A percentile compares a stretch with the other conserved stretches of the same genome.
Conservation (phyloP, 352 stramenopile species). For the Phytophthora nicotianae region DNA sequence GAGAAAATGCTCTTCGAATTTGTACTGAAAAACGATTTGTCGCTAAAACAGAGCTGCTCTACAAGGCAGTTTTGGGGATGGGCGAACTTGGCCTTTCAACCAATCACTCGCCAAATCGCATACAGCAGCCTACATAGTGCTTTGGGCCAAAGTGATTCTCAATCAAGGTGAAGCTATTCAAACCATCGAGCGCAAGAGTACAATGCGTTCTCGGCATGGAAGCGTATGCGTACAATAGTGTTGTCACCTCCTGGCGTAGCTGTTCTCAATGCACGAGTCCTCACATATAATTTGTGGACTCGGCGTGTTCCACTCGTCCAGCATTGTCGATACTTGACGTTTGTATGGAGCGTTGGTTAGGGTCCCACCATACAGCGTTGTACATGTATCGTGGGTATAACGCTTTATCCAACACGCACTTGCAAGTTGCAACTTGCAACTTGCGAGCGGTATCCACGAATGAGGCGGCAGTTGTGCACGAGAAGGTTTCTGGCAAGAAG, state of each 20-base stretch:
- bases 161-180: no score
- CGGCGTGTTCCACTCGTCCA: constrained; percentile 2
- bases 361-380: neutral
- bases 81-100: constrained; percentile 1
- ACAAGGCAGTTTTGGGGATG: neutral
- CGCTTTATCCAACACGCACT: constrained; percentile 23
- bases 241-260: neutral
- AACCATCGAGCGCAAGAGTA: neutral
- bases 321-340: constrained; percentile 4
- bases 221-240: no score
- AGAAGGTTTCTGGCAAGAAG: constrained; percentile 13
- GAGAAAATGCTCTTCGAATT: neutral
- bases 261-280: neutral
- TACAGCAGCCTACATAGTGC: neutral
- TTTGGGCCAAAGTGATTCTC: no score
- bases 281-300: neutral
- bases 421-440: neutral
- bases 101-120: constrained; percentile 8
- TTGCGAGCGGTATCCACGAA: constrained; percentile 7
- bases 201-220: neutral
- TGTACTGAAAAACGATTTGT: no score
- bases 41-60: neutral
- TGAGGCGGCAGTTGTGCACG: constrained; percentile 4
- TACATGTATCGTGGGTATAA: neutral
- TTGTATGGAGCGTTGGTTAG: constrained; percentile 29